Evolutionary conservation across 1,284 basidiomycete genomes (phyloP), one percentile per base, ranked within the genome.

Genomic region (Marasmius tenuissimus): DNA sequence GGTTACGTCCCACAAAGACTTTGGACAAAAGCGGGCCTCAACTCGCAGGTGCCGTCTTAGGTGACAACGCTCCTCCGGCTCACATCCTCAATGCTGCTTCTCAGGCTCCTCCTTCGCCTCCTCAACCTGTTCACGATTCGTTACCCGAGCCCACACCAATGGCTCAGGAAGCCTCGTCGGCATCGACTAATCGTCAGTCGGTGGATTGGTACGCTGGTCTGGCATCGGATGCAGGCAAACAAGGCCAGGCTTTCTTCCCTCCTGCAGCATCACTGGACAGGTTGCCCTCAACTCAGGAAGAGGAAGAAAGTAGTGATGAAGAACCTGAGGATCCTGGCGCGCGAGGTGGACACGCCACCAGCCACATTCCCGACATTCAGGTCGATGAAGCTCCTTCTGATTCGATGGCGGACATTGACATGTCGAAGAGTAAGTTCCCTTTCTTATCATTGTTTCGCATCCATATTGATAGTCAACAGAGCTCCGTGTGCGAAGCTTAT

Each of bases 131-230:
- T 42, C 63, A 63, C 49, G 55, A 49, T 12, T 12, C 69, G 16
- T 34, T 55, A 9, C 67, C 69, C 35, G 67, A 66, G 35, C 54
- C 74, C 57, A 54, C 42, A 70, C 38, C 69, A 66, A 75, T 80
- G 72, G 69, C 68, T 50, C 51, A 73, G 60, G 47, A 58, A 35
- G 40, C 12, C 5, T 59, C 65, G 57, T 68, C 72, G 61, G 39
- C 38, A n/a, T 55, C 63, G 11, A 68, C 65, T 57, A 87, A 93
- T 70, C 83, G 91, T 63, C 91, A 96, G 73, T 92, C 89, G 33
- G 91, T 97, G 10, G 96, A 95, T 71, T 98, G 96, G 96, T 93
- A 94, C 72, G 85, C 88, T 60, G 91, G 88, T 45, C 81, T 97
- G n/a, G 95, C 96, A 9, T 89, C 89, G 47, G 93, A 97, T 74